These are phyloP conservation scores for Tuber aestivum DNA, from an alignment of 495 filamentous ascomycete species.

Conservation along the genomic window DNA sequence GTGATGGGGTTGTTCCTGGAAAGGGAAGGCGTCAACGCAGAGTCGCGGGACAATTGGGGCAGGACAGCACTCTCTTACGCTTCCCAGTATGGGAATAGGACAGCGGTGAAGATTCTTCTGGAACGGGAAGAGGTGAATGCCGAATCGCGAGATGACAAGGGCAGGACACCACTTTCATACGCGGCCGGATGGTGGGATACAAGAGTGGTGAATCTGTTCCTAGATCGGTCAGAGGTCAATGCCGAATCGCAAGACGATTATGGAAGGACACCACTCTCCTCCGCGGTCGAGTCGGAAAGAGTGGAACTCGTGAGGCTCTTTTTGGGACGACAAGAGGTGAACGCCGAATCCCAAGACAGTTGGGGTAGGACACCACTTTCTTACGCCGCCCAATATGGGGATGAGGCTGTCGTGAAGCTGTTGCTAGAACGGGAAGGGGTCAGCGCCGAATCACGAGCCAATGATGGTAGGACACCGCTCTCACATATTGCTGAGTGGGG, in stretches of 20 bases:
- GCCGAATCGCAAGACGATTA: conserved; percentile 3
- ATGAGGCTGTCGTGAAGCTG: too few relatives aligned
- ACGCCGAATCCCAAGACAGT: conserved; percentile 23
- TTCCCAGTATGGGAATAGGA: conserved; percentile 9
- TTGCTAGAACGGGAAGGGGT: background rate
- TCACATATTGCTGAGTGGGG: too few relatives aligned
- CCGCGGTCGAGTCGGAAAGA: conserved; percentile 30
- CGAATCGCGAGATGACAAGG: background rate
- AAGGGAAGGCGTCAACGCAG: background rate
- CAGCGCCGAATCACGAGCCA: conserved; percentile 5
- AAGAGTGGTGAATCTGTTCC: conserved; percentile 38
- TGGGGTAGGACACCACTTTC: conserved; percentile 44
- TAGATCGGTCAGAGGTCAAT: conserved; percentile 22
- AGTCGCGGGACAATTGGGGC: conserved; percentile 30
- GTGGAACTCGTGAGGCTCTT: conserved; percentile 15
- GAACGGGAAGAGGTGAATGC: conserved; percentile 15
- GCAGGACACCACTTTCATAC: too few relatives aligned
- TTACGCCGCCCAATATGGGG: conserved; percentile 43
- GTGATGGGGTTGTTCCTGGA: conserved; percentile 31
- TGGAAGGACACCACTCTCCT: conserved; percentile 34
- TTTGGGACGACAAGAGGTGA: conserved; percentile 23
- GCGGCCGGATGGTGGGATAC: conserved; percentile 19
- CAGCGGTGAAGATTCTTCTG: too few relatives aligned
- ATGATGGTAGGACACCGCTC: conserved; percentile 26
- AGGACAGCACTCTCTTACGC: conserved; percentile 46